Percentiles rank a stretch among this genome's conserved stretches.
Evolutionary conservation across 2,329 filamentous ascomycete genomes (phyloP).

Genomic region (Diaporthe amygdali): DNA sequence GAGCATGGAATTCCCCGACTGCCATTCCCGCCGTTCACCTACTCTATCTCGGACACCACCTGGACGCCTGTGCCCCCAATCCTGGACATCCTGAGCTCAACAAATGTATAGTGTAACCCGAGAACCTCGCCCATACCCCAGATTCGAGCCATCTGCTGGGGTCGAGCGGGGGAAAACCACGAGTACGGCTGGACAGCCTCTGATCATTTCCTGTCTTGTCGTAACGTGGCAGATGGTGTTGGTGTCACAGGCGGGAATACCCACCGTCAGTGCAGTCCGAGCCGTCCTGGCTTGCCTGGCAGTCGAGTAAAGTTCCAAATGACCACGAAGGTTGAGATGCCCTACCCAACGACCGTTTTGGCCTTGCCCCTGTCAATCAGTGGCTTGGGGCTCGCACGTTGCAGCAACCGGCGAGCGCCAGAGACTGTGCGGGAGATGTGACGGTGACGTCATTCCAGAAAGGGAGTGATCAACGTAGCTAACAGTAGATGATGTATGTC

Average conservation of each 20-base stretch:
- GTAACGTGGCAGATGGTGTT: not conserved
- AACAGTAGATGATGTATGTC: not conserved
- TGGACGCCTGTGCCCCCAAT: not conserved
- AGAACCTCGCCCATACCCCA: not conserved
- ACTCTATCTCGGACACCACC: not conserved
- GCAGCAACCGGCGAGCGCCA: not conserved
- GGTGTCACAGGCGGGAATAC: slow-evolving; percentile 1
- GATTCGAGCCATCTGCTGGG: not conserved
- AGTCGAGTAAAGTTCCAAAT: not conserved
- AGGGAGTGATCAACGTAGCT: not conserved
- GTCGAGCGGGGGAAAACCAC: not conserved
- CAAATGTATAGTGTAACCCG: not conserved
- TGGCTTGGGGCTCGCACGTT: not conserved
- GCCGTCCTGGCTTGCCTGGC: too few relatives aligned
- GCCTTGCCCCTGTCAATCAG: not conserved
- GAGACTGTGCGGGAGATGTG: not conserved
- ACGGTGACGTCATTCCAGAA: not conserved
- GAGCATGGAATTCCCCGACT: not conserved
- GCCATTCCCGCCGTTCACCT: not conserved
- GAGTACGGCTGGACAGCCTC: not conserved
- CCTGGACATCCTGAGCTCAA: not conserved
- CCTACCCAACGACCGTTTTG: not conserved
- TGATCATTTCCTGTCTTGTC: slow-evolving; percentile 20
- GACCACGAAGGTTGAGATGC: not conserved
- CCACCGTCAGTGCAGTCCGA: not conserved